Base-by-base conservation (phyloP, 1,284 basidiomycete species). In the Apiotrichum brassicae region DNA sequence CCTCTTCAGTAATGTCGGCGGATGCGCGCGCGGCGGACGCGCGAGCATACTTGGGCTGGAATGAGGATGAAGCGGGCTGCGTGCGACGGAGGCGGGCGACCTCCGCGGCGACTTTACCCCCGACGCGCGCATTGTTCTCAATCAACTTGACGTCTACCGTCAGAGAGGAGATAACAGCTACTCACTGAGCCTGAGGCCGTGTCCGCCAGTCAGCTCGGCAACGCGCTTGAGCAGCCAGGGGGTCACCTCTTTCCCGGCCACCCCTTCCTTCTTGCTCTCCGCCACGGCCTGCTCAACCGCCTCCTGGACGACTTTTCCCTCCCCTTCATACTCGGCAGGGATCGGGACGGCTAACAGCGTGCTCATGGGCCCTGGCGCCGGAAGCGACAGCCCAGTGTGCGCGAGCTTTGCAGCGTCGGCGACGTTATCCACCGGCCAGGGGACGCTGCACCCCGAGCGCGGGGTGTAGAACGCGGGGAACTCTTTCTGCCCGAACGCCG, bases 391-490 rank as follows among this genome's bases (percentile, higher is more conserved):
- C 20, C 62, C 63, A 3, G 67, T 63, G 51, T 73, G 69, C 72
- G 36, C 14, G 28, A 0, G 46, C 48, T 22, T 48, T 13, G 61
- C 64, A 0, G 64, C 64, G 14, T 56, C 54, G 4, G 28, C 33
- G 22, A 57, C 16, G 20, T 11, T 44, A 9, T 23, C 45, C 18
- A 51, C 45, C n/a, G 40, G 48, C 56, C 56, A 58, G 2, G 62
- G 58, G n/a, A 50, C 46, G 5, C 4, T 38, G 25, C 84, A 84
- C 0, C 93, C 93, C 56, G 89, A 93, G 44, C 76, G 76, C 12
- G 87, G 83, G 16, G 83, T 82, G 70, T 94, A 99, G 75, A 99
- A 99, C 0, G 92, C 92, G 6, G 3, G 95, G 63, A 98, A 98
- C 57, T 91, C 85, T 56, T 90, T 84, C 14, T 30, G 28, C 30